Percentiles rank a stretch among this genome's conserved stretches.
Evolutionary conservation across 495 filamentous ascomycete genomes (phyloP).

Genomic region (Penicillium manginii): DNA sequence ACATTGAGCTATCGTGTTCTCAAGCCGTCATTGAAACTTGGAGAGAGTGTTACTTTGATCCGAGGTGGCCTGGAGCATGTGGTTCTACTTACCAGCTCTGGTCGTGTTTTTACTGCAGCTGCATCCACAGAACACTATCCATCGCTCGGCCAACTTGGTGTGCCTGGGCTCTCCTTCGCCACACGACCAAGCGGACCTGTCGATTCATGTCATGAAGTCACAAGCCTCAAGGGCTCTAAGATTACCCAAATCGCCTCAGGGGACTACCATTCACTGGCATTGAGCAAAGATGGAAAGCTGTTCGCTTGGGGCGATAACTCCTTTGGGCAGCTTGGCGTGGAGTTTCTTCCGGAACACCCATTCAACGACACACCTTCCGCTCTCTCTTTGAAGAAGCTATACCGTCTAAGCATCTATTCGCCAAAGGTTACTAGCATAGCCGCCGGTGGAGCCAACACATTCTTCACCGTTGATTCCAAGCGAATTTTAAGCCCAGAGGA

Average conservation of each 20-base stretch:
- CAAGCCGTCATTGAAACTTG: constrained; percentile 68
- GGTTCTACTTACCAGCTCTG: constrained; percentile 80
- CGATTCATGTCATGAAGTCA: constrained; percentile 78
- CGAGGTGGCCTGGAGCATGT: constrained; percentile 81
- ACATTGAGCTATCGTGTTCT: constrained; percentile 71
- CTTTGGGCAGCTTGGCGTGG: constrained; percentile 81
- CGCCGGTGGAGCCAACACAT: constrained; percentile 84
- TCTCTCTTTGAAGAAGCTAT: constrained; percentile 70
- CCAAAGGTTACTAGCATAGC: constrained; percentile 72
- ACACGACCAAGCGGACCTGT: constrained; percentile 78
- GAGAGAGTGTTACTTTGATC: constrained; percentile 75
- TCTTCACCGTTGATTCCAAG: constrained; percentile 81
- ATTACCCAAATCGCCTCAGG: constrained; percentile 78
- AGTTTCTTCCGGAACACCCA: constrained; percentile 60
- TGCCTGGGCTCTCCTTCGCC: constrained; percentile 78
- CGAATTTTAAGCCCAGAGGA: constrained; percentile 53
- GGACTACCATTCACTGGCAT: constrained; percentile 81
- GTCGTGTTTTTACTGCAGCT: constrained; percentile 84
- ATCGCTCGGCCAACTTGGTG: constrained; percentile 80
- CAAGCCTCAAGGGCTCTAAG: constrained; percentile 61
- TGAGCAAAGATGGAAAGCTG: constrained; percentile 74
- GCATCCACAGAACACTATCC: constrained; percentile 79
- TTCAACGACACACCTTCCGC: constrained; percentile 69
- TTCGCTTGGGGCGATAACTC: constrained; percentile 92
- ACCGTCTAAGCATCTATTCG: constrained; percentile 59